Percentiles rank a stretch among this genome's conserved stretches.
Conservation (phyloP, 768 basidiomycete species). For the Kwoniella newhampshirensis region DNA sequence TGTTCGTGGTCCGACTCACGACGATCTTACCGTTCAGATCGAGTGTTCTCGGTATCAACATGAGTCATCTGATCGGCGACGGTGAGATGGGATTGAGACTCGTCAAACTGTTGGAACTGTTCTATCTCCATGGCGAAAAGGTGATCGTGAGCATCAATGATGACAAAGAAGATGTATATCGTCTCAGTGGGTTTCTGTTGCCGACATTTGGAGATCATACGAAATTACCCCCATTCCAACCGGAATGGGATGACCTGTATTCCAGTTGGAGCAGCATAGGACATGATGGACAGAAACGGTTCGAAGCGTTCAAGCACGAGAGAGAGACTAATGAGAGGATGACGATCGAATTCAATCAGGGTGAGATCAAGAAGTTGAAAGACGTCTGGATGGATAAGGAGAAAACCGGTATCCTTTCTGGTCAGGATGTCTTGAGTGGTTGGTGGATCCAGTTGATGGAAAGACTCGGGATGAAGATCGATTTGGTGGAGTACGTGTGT, state of each 20-base stretch:
- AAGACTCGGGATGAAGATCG: no score
- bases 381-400: not conserved
- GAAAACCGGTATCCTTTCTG: no score
- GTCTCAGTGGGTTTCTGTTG: no score
- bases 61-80: not conserved
- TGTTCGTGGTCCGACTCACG: not conserved
- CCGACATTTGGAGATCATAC: not conserved
- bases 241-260: not conserved
- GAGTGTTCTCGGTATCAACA: not conserved
- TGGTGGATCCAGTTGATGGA: no score
- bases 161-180: no score
- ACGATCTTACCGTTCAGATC: no score
- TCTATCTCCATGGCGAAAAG: not conserved
- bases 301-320: not conserved
- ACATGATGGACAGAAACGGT: not conserved
- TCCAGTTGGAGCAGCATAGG: not conserved
- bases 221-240: not conserved
- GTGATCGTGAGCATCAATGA: no score
- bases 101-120: not conserved
- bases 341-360: not conserved
- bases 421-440: not conserved
- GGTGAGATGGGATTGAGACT: not conserved
- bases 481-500: no score
- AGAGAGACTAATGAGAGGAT: not conserved
- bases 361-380: not conserved